Percentiles rank a stretch among this genome's conserved stretches.
Evolutionary conservation across 1,284 basidiomycete species (phyloP).

Genomic region (Tetrapyrgos nigripes): DNA sequence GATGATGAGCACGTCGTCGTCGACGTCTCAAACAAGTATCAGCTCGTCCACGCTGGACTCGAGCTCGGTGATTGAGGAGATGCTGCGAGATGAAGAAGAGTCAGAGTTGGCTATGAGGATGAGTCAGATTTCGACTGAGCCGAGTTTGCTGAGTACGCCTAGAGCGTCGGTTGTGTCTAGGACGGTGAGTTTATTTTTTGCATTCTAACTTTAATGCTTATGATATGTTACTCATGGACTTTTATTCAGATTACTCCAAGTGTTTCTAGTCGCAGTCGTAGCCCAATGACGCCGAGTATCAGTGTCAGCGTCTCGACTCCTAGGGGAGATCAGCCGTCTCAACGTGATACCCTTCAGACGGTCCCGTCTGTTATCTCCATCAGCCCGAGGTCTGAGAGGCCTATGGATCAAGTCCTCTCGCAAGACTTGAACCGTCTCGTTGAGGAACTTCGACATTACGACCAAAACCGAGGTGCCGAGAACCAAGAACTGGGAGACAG

Average conservation of each 20-base stretch:
- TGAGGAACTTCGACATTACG: constrained; percentile 67
- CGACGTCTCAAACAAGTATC: constrained; percentile 41
- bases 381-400: background rate
- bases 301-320: constrained; percentile 69
- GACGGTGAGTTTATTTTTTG: constrained; percentile 39
- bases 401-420: constrained; percentile 51
- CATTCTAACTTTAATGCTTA: constrained; percentile 4
- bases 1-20: constrained; percentile 35
- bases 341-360: constrained; percentile 60
- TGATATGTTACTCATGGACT: background rate
- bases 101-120: constrained; percentile 15
- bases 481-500: constrained; percentile 64
- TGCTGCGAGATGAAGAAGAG: constrained; percentile 20
- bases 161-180: constrained; percentile 26
- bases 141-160: constrained; percentile 58
- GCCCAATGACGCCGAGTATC: constrained; percentile 46
- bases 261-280: constrained; percentile 20
- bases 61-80: constrained; percentile 32
- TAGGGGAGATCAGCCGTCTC: constrained; percentile 62
- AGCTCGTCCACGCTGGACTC: constrained; percentile 42
- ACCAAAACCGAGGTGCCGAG: constrained; percentile 64
- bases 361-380: constrained; percentile 28
- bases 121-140: constrained; percentile 48
- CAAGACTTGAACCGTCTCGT: constrained; percentile 72
- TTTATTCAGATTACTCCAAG: constrained; percentile 7